These are phyloP conservation scores for Colletotrichum eleusines DNA, from an alignment of 2,329 filamentous ascomycete species.

Conservation along the genomic window DNA sequence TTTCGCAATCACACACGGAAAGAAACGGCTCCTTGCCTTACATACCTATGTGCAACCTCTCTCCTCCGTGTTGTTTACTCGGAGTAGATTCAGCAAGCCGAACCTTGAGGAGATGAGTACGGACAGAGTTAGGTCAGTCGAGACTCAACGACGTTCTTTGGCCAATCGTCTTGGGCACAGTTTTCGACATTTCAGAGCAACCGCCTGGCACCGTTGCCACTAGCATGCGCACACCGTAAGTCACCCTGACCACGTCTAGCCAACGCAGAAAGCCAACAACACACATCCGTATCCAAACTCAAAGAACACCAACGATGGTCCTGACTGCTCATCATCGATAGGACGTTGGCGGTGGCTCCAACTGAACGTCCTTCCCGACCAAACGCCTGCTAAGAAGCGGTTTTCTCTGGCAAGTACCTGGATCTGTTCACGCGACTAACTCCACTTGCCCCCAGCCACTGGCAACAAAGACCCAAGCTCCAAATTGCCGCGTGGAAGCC, in stretches of 20 bases:
- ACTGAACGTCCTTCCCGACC: background rate
- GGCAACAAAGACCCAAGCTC: background rate
- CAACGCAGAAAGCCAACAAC: background rate
- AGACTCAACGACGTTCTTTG: background rate
- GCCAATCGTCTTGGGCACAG: background rate
- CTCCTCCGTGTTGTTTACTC: background rate
- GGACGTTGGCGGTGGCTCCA: background rate
- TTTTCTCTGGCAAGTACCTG: background rate
- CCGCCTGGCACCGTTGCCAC: background rate
- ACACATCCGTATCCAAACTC: no score
- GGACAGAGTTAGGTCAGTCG: slow-evolving; percentile 5
- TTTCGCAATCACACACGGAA: background rate
- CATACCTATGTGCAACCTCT: background rate
- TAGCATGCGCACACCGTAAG: background rate
- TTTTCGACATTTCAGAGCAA: background rate
- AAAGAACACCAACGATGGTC: background rate
- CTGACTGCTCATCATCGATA: no score
- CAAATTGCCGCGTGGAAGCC: slow-evolving; percentile 5
- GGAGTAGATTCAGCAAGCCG: background rate
- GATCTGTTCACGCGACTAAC: background rate
- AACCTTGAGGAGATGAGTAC: background rate
- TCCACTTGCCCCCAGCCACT: background rate
- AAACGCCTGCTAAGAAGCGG: background rate
- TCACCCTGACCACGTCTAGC: background rate
- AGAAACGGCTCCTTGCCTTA: background rate